These are phyloP conservation scores for Magnaporthales sp. DNA, from an alignment of 2,329 filamentous ascomycete genomes.

Conservation along the genomic window DNA sequence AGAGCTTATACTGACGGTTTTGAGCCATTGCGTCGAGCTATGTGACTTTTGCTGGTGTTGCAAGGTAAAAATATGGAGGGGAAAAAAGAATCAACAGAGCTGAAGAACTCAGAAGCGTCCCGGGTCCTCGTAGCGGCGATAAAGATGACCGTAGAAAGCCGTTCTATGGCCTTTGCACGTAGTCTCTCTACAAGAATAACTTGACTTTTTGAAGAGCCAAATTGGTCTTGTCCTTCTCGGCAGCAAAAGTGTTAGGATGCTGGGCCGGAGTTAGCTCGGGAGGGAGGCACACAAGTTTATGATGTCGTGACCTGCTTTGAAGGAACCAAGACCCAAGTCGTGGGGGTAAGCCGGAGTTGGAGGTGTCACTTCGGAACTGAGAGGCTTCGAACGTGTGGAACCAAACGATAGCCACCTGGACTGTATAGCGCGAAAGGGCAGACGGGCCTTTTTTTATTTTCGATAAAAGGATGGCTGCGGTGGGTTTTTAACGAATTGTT, in stretches of 20 bases:
- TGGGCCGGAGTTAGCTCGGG: neutral
- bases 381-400: neutral
- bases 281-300: neutral
- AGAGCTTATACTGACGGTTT: conserved; percentile 1
- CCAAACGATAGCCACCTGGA: neutral
- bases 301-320: neutral
- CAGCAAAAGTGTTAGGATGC: neutral
- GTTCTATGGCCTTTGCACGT: too few species aligned
- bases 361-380: neutral
- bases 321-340: neutral
- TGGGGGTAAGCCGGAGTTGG: neutral
- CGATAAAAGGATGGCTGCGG: neutral
- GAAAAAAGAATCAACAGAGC: neutral
- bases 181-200: neutral
- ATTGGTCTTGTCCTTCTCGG: neutral
- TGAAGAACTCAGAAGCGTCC: neutral
- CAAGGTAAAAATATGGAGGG: neutral
- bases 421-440: neutral
- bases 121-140: neutral
- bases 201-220: neutral
- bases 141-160: neutral
- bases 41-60: neutral
- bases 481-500: neutral
- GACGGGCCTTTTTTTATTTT: neutral
- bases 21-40: neutral